phyloP scores from a whole-genome alignment of 2,329 filamentous ascomycete species.

The Elsinoe necatrix region DNA sequence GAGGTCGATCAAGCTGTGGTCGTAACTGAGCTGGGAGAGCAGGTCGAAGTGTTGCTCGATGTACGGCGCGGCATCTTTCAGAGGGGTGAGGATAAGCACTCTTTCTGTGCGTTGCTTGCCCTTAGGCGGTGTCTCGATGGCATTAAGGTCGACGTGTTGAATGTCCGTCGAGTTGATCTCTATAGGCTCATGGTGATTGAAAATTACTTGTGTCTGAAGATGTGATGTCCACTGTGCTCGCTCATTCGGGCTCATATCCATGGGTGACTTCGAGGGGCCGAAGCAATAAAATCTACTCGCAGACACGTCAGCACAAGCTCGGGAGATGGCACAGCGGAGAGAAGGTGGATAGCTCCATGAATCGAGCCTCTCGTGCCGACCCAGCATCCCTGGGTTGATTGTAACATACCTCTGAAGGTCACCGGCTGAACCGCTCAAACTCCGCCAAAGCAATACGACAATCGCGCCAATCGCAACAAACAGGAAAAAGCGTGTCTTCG shows the following conservation, averaged over 20 bases:
- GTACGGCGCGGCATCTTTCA: constrained; percentile 78
- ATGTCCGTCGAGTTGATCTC: constrained; percentile 76
- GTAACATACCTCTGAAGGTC: constrained; percentile 78
- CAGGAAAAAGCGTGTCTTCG: constrained; percentile 69
- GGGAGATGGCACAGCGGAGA: background rate
- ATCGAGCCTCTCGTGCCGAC: background rate
- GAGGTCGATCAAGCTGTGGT: constrained; percentile 89
- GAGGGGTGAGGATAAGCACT: constrained; percentile 81
- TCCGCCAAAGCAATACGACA: constrained; percentile 78
- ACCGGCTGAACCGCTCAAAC: constrained; percentile 67
- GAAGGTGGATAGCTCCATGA: background rate
- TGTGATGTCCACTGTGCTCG: constrained; percentile 82
- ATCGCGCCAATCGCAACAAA: constrained; percentile 61
- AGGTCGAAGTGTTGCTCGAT: constrained; percentile 91
- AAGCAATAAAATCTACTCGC: constrained; percentile 87
- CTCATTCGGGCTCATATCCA: constrained; percentile 90
- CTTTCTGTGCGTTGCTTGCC: constrained; percentile 75
- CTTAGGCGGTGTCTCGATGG: constrained; percentile 69
- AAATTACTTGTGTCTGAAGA: constrained; percentile 83
- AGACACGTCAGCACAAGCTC: constrained; percentile 20
- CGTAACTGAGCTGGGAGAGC: constrained; percentile 80
- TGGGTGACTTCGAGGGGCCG: constrained; percentile 88
- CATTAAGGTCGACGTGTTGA: constrained; percentile 73
- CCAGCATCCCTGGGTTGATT: background rate
- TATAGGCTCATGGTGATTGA: constrained; percentile 88